Percentiles rank a stretch among this genome's conserved stretches.
Evolutionary conservation across 2,329 filamentous ascomycete species (phyloP).

Genomic region (Arthrobotrys pseudoclavata): DNA sequence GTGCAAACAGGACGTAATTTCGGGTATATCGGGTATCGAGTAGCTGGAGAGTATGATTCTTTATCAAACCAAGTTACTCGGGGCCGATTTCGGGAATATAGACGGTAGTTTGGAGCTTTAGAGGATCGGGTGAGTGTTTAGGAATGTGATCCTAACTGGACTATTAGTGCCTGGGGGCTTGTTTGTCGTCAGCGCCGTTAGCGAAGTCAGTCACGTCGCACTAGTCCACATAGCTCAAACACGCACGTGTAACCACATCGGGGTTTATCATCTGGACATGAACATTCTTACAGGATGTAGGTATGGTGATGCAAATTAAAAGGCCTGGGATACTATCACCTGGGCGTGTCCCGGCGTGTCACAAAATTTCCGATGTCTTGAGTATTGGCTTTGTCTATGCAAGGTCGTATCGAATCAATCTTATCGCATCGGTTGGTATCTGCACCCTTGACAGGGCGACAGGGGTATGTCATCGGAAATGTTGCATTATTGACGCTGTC

Average conservation of each 20-base stretch:
- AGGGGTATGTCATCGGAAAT: constrained; percentile 26
- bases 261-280: constrained; percentile 7
- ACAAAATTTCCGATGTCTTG: constrained; percentile 2
- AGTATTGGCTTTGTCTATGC: not conserved
- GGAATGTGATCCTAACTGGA: not conserved
- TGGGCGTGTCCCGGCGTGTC: constrained; percentile 1
- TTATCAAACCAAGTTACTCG: constrained; percentile 3
- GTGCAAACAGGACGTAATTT: constrained; percentile 8
- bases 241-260: constrained; percentile 19
- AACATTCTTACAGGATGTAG: not conserved
- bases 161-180: constrained; percentile 13
- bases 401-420: not conserved
- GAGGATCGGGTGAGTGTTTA: constrained; percentile 1
- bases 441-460: constrained; percentile 12
- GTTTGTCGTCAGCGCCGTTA: constrained; percentile 33
- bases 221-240: constrained; percentile 9
- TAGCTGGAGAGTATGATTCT: constrained; percentile 12
- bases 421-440: constrained; percentile 16
- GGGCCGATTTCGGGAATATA: not conserved
- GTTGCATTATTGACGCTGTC: constrained; percentile 29
- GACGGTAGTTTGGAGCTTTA: constrained; percentile 15
- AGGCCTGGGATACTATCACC: constrained; percentile 1
- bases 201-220: constrained; percentile 30
- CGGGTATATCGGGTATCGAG: constrained; percentile 22
- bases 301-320: constrained; percentile 1